A percentile compares a stretch with the other conserved stretches of the same genome.
These are phyloP conservation scores for Phytophthora hibernalis DNA, from an alignment of 352 stramenopile genomes.

Conservation along the genomic window DNA sequence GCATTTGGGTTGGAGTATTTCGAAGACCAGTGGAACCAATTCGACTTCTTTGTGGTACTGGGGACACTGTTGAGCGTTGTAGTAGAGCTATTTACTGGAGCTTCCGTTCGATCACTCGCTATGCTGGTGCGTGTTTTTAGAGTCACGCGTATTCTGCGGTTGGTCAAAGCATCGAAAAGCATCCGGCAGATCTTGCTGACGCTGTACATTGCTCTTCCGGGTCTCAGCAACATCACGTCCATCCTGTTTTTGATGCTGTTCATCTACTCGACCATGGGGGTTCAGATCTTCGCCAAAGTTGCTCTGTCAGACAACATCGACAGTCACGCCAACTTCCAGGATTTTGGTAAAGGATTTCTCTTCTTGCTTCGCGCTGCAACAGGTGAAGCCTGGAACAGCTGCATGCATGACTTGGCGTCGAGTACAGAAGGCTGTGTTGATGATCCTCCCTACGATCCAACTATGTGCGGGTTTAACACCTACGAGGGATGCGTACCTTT, in stretches of 20 bases:
- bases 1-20: constrained; percentile 87
- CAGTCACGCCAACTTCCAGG: constrained; percentile 92
- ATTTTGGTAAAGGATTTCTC: constrained; percentile 91
- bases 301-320: constrained; percentile 77
- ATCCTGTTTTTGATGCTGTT: constrained; percentile 94
- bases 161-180: constrained; percentile 88
- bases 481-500: constrained; percentile 69
- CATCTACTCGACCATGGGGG: constrained; percentile 93
- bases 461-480: constrained; percentile 80
- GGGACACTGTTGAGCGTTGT: constrained; percentile 72
- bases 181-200: constrained; percentile 92
- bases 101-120: constrained; percentile 75
- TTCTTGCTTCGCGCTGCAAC: constrained; percentile 92
- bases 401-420: constrained; percentile 89
- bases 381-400: constrained; percentile 94
- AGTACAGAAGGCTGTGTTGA: constrained; percentile 59
- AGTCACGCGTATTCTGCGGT: constrained; percentile 84
- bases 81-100: constrained; percentile 59
- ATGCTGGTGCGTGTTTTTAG: constrained; percentile 93
- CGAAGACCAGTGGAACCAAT: constrained; percentile 87
- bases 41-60: constrained; percentile 88
- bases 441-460: constrained; percentile 55
- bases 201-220: constrained; percentile 90
- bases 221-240: constrained; percentile 91
- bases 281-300: constrained; percentile 94